Evolutionary conservation across 805 yeast species (phyloP).

Genomic region (Blastobotrys robertii): DNA sequence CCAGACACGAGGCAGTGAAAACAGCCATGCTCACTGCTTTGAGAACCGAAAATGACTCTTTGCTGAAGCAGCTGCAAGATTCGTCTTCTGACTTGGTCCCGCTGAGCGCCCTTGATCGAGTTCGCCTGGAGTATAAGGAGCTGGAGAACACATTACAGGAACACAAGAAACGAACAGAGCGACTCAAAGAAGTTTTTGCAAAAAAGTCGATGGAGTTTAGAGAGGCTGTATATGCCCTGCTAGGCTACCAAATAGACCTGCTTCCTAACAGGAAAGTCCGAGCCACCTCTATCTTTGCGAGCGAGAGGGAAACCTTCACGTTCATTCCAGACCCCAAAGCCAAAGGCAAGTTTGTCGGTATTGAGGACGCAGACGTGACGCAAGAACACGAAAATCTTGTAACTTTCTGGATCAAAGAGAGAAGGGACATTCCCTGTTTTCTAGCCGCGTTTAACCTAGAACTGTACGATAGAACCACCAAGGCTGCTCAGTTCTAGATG

Average conservation of each 20-base stretch:
- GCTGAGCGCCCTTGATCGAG: constrained; percentile 50
- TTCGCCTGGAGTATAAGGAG: constrained; percentile 42
- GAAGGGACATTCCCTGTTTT: constrained; percentile 66
- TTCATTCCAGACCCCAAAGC: constrained; percentile 42
- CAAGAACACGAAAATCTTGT: constrained; percentile 42
- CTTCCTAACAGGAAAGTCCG: constrained; percentile 46
- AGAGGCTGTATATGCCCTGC: constrained; percentile 51
- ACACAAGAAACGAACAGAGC: constrained; percentile 16
- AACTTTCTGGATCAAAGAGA: constrained; percentile 56
- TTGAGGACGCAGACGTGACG: constrained; percentile 20
- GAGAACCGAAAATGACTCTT: constrained; percentile 47
- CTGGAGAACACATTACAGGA: constrained; percentile 21
- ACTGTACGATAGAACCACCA: constrained; percentile 40
- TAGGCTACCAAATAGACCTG: constrained; percentile 70
- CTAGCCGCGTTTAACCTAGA: constrained; percentile 64
- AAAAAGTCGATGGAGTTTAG: constrained; percentile 64
- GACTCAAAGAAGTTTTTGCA: constrained; percentile 44
- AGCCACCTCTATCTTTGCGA: constrained; percentile 38
- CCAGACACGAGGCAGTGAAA: constrained; percentile 52
- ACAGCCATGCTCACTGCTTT: constrained; percentile 41
- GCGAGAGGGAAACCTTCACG: constrained; percentile 38
- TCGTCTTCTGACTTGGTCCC: constrained; percentile 38
- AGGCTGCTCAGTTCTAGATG: constrained; percentile 10
- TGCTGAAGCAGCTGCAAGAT: constrained; percentile 27
- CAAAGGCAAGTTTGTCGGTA: constrained; percentile 40